A percentile compares a stretch with the other conserved stretches of the same genome.
phyloP scores from a whole-genome alignment of 345 rosid genomes.

The Aegle marmelos region DNA sequence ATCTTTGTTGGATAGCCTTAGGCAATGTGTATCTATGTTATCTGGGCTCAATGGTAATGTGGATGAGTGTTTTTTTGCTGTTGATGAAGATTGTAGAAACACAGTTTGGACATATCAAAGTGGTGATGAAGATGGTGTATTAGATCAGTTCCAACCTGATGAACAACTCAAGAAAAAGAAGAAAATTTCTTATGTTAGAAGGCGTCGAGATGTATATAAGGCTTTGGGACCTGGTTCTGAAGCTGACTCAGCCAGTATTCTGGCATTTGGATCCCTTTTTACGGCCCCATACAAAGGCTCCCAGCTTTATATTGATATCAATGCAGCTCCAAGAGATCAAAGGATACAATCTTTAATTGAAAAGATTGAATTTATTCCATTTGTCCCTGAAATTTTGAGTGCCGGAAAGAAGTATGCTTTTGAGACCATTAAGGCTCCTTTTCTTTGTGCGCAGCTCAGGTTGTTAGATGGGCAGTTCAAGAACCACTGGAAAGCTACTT shows the following conservation, averaged over 20 bases:
- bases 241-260: slow-evolving; percentile 57
- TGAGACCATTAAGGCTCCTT: slow-evolving; percentile 58
- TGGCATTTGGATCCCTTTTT: slow-evolving; percentile 89
- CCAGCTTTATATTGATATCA: slow-evolving; percentile 60
- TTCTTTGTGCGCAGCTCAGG: slow-evolving; percentile 88
- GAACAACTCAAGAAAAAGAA: slow-evolving; percentile 77
- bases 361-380: slow-evolving; percentile 66
- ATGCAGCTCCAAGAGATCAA: slow-evolving; percentile 34
- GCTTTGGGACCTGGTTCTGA: slow-evolving; percentile 69
- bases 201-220: slow-evolving; percentile 58
- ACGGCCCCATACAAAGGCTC: slow-evolving; percentile 83
- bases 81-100: slow-evolving; percentile 79
- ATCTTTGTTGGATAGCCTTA: slow-evolving; percentile 44
- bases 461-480: slow-evolving; percentile 95
- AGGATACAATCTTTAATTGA: slow-evolving; percentile 55
- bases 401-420: slow-evolving; percentile 59
- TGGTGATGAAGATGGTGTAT: slow-evolving; percentile 48
- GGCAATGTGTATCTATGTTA: slow-evolving; percentile 60
- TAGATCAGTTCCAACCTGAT: slow-evolving; percentile 79
- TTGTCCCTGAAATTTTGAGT: slow-evolving; percentile 62
- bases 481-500: slow-evolving; percentile 77
- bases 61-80: slow-evolving; percentile 59
- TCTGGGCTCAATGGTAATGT: slow-evolving; percentile 67
- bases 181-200: slow-evolving; percentile 61
- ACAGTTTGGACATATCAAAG: slow-evolving; percentile 76